phyloP scores from a whole-genome alignment of 495 filamentous ascomycete genomes.

The Penicillium cinerascens region DNA sequence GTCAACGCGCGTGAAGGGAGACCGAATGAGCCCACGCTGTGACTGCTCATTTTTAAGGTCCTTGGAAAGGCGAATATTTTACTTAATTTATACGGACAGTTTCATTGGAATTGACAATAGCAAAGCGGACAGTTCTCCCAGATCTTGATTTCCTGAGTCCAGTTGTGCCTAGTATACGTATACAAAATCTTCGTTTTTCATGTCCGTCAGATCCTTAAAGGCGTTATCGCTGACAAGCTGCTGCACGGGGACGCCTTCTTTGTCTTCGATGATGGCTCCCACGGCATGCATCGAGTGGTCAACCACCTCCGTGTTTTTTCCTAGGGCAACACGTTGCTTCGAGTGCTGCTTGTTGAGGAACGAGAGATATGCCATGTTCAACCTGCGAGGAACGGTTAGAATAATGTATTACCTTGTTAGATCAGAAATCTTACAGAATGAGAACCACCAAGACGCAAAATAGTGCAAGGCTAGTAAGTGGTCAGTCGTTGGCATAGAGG shows the following conservation, averaged over 20 bases:
- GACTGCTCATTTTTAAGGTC: no score
- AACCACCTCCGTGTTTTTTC: constrained; percentile 44
- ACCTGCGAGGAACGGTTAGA: constrained; percentile 15
- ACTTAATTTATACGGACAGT: not conserved
- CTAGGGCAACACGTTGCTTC: constrained; percentile 41
- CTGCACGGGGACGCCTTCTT: constrained; percentile 37
- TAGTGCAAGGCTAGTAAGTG: constrained; percentile 41
- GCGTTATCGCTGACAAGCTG: constrained; percentile 48
- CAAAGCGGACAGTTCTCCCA: not conserved
- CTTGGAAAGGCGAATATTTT: not conserved
- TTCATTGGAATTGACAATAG: not conserved
- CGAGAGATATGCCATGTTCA: constrained; percentile 43
- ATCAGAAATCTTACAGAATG: constrained; percentile 23
- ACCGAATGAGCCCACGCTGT: not conserved
- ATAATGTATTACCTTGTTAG: no score
- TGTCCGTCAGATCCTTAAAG: constrained; percentile 52
- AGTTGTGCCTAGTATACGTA: constrained; percentile 47
- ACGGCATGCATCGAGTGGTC: constrained; percentile 38
- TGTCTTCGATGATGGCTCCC: constrained; percentile 38
- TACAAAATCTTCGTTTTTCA: constrained; percentile 57
- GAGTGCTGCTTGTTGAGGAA: constrained; percentile 53
- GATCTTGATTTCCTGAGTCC: not conserved
- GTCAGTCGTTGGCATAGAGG: constrained; percentile 1
- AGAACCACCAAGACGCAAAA: constrained; percentile 53
- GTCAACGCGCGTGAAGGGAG: not conserved